A percentile compares a stretch with the other conserved stretches of the same genome.
These are phyloP conservation scores for Colletotrichum tanaceti DNA, from an alignment of 2,329 filamentous ascomycete genomes.

Conservation along the genomic window DNA sequence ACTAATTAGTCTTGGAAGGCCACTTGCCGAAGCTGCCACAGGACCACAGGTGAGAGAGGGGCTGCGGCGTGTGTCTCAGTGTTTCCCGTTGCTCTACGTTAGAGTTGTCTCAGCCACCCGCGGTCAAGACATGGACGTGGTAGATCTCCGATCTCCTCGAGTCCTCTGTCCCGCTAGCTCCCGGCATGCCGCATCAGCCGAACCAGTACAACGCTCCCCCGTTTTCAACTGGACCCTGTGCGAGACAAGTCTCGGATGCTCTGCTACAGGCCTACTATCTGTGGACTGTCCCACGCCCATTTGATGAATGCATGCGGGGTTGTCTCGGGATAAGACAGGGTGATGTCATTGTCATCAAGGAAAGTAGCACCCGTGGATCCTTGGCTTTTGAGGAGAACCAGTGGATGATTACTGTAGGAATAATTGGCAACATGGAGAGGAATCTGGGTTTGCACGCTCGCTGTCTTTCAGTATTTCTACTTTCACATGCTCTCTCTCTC, in stretches of 20 bases:
- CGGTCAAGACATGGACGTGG: too few relatives aligned
- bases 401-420: too few relatives aligned
- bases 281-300: not conserved
- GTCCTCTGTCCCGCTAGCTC: not conserved
- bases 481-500: too few relatives aligned
- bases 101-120: not conserved
- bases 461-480: too few relatives aligned
- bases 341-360: not conserved
- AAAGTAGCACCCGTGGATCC: not conserved
- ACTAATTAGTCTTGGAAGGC: not conserved
- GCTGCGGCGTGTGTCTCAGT: not conserved
- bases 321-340: not conserved
- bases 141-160: not conserved
- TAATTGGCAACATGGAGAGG: too few relatives aligned
- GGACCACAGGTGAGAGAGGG: rapidly evolving
- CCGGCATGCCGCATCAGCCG: too few relatives aligned
- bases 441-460: too few relatives aligned
- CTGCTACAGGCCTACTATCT: too few relatives aligned
- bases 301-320: not conserved
- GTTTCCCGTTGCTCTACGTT: not conserved
- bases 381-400: too few relatives aligned
- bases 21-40: not conserved
- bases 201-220: too few relatives aligned
- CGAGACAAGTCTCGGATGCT: not conserved
- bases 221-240: not conserved